Base-by-base conservation (phyloP, 1,284 basidiomycete species). In the Stereum hirsutum region DNA sequence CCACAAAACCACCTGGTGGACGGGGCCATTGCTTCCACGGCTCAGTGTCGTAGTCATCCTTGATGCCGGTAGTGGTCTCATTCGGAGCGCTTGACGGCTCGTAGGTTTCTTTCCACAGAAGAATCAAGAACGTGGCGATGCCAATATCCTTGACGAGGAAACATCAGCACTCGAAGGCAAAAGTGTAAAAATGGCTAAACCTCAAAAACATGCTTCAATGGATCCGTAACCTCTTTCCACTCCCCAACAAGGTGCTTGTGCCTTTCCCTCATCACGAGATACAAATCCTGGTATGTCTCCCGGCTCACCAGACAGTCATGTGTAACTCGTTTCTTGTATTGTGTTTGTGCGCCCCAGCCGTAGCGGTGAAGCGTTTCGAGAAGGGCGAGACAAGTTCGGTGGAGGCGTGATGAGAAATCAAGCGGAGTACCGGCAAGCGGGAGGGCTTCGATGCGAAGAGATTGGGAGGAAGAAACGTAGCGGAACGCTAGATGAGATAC, bases 61-160 rank as follows among this genome's bases (percentile, higher is more conserved):
- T 20, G n/a, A n/a, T n/a, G n/a, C n/a, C n/a, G n/a, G n/a, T n/a
- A n/a, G n/a, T n/a, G n/a, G n/a, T n/a, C n/a, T n/a, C n/a, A n/a
- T n/a, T n/a, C n/a, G 4, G 54, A 44, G n/a, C 56, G 28, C 37
- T 57, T 45, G n/a, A n/a, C n/a, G n/a, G n/a, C n/a, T n/a, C n/a
- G 50, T 74, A 93, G 31, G 78, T 81, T 38, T 76, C 69, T 52
- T 81, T 86, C 94, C 94, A 98, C 3, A 98, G 65, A 0, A 94
- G 69, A 62, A 98, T 92, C 34, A 97, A 67, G 60, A 87, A 98
- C 0, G 92, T 91, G 3, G 91, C 93, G 38, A 95, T 91, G 1
- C 88, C 89, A 36, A 95, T 84, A 59, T 96, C 92, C 79, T 83
- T n/a, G n/a, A 39, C 40, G n/a, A 33, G 32, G 31, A 15, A 28